Conservation (phyloP, 306 rosid genomes). For the Calophaca sinica region DNA sequence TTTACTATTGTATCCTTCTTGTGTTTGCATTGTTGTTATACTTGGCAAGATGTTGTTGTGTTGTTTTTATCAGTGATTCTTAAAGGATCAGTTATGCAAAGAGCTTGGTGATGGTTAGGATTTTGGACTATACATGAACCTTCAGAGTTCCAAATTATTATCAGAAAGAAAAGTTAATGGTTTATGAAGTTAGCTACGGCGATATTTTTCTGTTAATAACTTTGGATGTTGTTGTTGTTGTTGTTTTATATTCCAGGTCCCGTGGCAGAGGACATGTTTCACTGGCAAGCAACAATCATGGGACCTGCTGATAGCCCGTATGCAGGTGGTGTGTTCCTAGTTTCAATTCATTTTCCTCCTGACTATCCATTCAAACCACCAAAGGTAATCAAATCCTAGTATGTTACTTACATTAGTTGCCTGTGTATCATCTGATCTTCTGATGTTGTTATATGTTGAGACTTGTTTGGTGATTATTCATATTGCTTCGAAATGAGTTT, state of each 20-base stretch:
- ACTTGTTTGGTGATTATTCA: slow-evolving; percentile 12
- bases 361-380: slow-evolving; percentile 98
- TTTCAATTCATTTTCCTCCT: slow-evolving; percentile 85
- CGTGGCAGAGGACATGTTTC: slow-evolving; percentile 96
- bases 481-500: background rate
- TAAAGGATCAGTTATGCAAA: slow-evolving; percentile 1
- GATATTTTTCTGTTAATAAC: background rate
- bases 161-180: background rate
- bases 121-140: background rate
- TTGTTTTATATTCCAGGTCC: slow-evolving; percentile 61
- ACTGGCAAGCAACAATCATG: slow-evolving; percentile 93
- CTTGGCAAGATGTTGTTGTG: slow-evolving; percentile 2
- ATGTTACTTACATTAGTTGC: background rate
- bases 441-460: slow-evolving; percentile 4
- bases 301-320: slow-evolving; percentile 92
- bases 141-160: slow-evolving; percentile 2
- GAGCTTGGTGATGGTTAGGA: slow-evolving; percentile 18
- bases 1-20: too few relatives aligned
- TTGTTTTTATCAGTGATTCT: background rate
- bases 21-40: background rate
- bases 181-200: background rate
- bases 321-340: slow-evolving; percentile 83
- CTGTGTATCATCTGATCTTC: background rate
- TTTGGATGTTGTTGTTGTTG: background rate
- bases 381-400: slow-evolving; percentile 54